Evolutionary conservation across 352 stramenopile genomes (phyloP), one percentile per base, ranked within the genome.

Genomic region (Pythium dissotocum): DNA sequence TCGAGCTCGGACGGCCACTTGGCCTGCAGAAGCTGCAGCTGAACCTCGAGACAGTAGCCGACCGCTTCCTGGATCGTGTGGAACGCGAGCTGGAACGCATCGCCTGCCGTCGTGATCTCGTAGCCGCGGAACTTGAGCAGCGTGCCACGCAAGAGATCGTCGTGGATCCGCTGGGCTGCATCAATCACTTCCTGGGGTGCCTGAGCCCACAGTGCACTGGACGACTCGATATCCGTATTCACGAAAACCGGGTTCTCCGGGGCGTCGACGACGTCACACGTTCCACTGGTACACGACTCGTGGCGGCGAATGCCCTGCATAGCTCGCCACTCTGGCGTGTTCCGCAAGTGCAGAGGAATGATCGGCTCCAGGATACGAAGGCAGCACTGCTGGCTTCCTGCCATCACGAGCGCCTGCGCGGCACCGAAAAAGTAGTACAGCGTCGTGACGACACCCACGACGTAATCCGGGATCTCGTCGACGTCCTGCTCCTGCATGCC

Each of bases 21-120:
- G 12, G 74, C 73, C 6, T 84, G 72, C 9, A 91, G 42, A 4
- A 93, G 61, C 66, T 76, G 59, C 16, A 90, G 42, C 52, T 93
- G 85, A 6, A 87, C 75, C n/a, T 89, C 80, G 1, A 93, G 57
- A 33, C 79, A 88, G 66, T 93, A 93, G 36, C 73, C 73, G 9
- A 91, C 78, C 6, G 85, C 85, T 40, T 93, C 83, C 3, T 58
- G 38, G 36, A 90, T 79, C 28, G 40, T 73, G 71, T 93, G 83
- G 67, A 93, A 93, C 9, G 85, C 85, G 21, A 93, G 68, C 57
- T 93, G 85, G 59, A 93, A 93, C 4, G 85, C 76, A 52, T 93
- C 85, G 9, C 85, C 85, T 0, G 73, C 79, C 6, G 85, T 93
- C 46, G 85, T 93, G 55, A 93, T 91, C 71, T 93, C 85, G 65